Percentiles rank a stretch among this genome's conserved stretches.
Conservation (phyloP, 139 green algal species). For the Chlorella vulgaris region DNA sequence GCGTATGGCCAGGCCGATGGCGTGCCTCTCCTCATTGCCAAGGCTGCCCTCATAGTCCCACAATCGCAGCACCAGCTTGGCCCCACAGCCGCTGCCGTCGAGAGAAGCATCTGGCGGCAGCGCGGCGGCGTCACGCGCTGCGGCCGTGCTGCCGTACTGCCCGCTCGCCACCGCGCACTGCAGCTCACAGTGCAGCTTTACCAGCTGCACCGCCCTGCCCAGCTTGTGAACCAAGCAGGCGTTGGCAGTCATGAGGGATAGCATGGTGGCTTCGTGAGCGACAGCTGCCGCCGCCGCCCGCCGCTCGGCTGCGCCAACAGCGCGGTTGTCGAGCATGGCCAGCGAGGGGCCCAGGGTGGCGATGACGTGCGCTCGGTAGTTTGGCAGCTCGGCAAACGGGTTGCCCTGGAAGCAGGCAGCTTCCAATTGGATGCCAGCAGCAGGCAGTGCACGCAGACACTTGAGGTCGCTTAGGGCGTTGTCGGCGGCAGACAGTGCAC, state of each 20-base stretch:
- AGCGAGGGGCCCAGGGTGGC: conserved; percentile 8
- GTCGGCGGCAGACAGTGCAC: conserved; percentile 59
- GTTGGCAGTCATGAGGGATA: conserved; percentile 71
- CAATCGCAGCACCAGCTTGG: conserved; percentile 53
- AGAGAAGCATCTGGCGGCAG: no score
- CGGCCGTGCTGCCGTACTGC: background rate
- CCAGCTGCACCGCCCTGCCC: conserved; percentile 52
- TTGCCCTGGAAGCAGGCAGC: conserved; percentile 73
- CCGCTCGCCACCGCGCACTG: conserved; percentile 34
- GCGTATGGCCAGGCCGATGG: conserved; percentile 55
- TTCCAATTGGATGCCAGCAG: conserved; percentile 44
- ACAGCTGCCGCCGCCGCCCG: conserved; percentile 38
- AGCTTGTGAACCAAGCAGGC: conserved; percentile 79
- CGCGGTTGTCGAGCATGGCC: conserved; percentile 61
- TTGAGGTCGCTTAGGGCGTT: conserved; percentile 60
- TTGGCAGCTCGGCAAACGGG: conserved; percentile 59
- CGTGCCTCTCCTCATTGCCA: conserved; percentile 51
- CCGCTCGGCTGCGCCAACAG: conserved; percentile 57
- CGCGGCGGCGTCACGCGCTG: background rate
- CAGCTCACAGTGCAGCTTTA: conserved; percentile 73
- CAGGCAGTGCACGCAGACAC: conserved; percentile 28
- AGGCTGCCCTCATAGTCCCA: conserved; percentile 77
- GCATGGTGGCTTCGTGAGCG: conserved; percentile 55
- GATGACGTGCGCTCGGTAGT: conserved; percentile 61
- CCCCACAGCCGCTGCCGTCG: background rate